phyloP scores from a whole-genome alignment of 805 yeast genomes.

The Lipomyces kockii region DNA sequence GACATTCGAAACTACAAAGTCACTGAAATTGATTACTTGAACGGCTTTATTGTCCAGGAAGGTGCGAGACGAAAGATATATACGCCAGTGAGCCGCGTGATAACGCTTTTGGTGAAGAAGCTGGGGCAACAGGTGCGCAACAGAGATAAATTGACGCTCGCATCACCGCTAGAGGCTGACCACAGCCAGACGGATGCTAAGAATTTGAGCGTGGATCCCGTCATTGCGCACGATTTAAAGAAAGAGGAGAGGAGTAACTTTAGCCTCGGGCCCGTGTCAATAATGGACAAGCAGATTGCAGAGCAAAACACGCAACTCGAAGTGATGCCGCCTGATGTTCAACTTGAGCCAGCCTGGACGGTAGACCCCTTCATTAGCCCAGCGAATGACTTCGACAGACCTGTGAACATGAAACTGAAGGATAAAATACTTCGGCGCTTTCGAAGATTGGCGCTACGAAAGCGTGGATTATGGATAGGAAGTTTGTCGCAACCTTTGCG shows the following conservation, averaged over 20 bases:
- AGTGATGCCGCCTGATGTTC: neutral
- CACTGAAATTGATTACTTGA: slow-evolving; percentile 82
- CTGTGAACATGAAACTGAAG: neutral
- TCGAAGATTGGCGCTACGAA: neutral
- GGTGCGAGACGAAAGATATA: slow-evolving; percentile 14
- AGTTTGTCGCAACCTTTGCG: neutral
- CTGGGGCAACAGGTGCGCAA: slow-evolving; percentile 13
- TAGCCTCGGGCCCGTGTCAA: neutral
- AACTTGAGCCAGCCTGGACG: neutral
- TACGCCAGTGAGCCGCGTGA: slow-evolving; percentile 24
- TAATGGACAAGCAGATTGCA: neutral
- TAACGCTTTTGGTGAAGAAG: slow-evolving; percentile 11
- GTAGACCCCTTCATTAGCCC: neutral
- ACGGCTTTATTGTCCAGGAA: slow-evolving; percentile 67
- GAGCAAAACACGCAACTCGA: neutral
- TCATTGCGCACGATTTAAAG: neutral
- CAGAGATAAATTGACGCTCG: slow-evolving; percentile 4
- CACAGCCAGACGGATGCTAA: neutral
- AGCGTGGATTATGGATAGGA: neutral
- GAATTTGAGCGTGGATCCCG: neutral
- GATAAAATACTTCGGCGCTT: neutral
- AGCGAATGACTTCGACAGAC: neutral
- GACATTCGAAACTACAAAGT: slow-evolving; percentile 51
- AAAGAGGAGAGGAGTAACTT: neutral
- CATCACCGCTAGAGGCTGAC: neutral